Evolutionary conservation across 805 yeast genomes (phyloP), one percentile per base, ranked within the genome.

Genomic region (Candida golubevii): DNA sequence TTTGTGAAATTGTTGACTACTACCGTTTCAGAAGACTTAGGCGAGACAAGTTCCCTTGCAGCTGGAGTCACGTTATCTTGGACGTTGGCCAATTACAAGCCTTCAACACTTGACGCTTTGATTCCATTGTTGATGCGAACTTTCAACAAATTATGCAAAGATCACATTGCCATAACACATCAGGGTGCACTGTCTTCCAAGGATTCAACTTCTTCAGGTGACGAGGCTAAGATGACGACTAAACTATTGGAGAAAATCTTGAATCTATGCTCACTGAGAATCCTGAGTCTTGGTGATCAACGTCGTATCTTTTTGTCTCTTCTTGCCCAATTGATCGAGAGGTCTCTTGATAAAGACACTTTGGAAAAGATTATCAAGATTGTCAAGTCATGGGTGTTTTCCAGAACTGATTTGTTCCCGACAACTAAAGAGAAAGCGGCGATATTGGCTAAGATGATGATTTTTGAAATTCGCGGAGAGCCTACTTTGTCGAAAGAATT

Each of bases 361-460:
- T 70, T 90, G 48, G 78, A 78, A 48, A 84, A 83, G 57, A 85
- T 93, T 37, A 80, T 91, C 26, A 74, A 75, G 27, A 82, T 89
- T 51, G 91, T 90, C 1, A 79, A 90, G 56, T 76, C 77, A 12
- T 93, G 99, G 99, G 91, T 90, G 0, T 89, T 95, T 59, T 79
- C 88, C 2, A 79, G 83, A 45, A 72, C 80, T 4, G 96, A 88
- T 51, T 73, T 88, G 18, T 89, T 89, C 71, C 99, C 99, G 3
- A 88, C 98, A 0, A 81, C 85, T 2, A 95, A 93, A 60, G 99
- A 93, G 58, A 93, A 93, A 61, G 96, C 98, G 1, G 97, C 96
- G 0, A 83, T 93, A 34, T 70, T 93, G 45, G 78, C 90, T 11
- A 93, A 93, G 65, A 89, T 95, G 97, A 79, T 91, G 77, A 85